Evolutionary conservation across 495 filamentous ascomycete species (phyloP), one percentile per base, ranked within the genome.

Genomic region (Neurospora discreta): DNA sequence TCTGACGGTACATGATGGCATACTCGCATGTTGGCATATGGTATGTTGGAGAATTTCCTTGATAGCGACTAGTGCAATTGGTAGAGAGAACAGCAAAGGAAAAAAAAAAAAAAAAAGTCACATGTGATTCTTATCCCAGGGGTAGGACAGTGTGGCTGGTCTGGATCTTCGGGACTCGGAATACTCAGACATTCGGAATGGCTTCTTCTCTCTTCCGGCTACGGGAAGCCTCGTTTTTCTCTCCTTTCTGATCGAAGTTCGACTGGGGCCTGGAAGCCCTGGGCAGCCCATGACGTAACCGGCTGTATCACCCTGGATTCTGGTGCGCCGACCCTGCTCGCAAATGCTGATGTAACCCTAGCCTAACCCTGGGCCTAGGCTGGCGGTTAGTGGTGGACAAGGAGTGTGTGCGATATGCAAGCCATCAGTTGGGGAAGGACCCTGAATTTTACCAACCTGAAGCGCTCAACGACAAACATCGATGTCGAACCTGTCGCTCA

Each of bases 361-460:
- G 58, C 60, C 23, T 38, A 70, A 39, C 68, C 23, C 68, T 70
- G 39, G 42, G 39, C 38, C 68, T 44, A 43, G 39, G 52, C 52
- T 70, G 52, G 26, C 15, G 52, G 23, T 60, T 60, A 74, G 68
- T 76, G 76, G 73, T 40, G 73, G 52, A 33, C 26, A 65, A 58
- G 71, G 68, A 71, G 71, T 70, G 60, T 70, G 41, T 65, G 68
- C 40, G 43, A 71, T 68, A 74, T 79, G 77, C 77, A 78, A 77
- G 77, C 75, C 73, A 78, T 75, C 74, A 65, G 39, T 71, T 79
- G 75, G 75, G 74, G 76, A 71, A 78, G 76, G 78, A 78, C 78
- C 78, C 78, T 77, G 75, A 73, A 75, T 78, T 71, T 78, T 69
- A 71, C 26, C 52, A 36, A 36, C 33, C 33, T 36, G 33, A 60